Percentiles rank a stretch among this genome's conserved stretches.
Conservation (phyloP, 148 eudicot genomes). For the Persicaria maculosa region DNA sequence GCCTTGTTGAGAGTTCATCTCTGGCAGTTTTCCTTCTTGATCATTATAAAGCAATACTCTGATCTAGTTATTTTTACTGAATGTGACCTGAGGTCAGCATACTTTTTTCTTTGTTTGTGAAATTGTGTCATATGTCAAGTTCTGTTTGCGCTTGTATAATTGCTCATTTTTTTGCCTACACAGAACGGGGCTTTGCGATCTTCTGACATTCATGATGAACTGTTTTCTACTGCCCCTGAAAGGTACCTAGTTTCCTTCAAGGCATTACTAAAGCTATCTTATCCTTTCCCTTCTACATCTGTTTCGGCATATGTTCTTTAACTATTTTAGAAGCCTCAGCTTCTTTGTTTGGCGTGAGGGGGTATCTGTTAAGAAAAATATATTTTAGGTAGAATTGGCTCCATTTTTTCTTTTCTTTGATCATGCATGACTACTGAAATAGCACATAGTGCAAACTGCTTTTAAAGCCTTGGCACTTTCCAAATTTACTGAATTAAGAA, state of each 20-base stretch:
- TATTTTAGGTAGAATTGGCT: background rate
- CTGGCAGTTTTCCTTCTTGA: background rate
- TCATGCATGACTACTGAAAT: background rate
- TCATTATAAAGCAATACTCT: too few relatives aligned
- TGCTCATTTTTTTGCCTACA: background rate
- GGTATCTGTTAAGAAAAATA: background rate
- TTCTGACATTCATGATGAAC: constrained; percentile 65
- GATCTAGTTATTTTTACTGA: too few relatives aligned
- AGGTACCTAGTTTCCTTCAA: constrained; percentile 28
- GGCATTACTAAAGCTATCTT: background rate
- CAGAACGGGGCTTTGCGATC: constrained; percentile 69
- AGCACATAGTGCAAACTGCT: too few relatives aligned
- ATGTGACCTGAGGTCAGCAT: background rate
- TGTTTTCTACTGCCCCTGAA: constrained; percentile 92
- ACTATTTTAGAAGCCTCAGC: background rate
- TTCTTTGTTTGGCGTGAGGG: background rate
- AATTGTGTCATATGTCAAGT: too few relatives aligned
- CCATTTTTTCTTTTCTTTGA: background rate
- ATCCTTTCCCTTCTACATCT: background rate
- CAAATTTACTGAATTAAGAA: background rate
- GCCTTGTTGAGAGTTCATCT: background rate
- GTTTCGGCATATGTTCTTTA: background rate
- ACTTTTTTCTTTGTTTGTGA: background rate
- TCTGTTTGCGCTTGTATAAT: background rate
- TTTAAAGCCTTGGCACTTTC: too few relatives aligned